Evolutionary conservation across 768 basidiomycete species (phyloP).

Genomic region (Lactarius deliciosus): DNA sequence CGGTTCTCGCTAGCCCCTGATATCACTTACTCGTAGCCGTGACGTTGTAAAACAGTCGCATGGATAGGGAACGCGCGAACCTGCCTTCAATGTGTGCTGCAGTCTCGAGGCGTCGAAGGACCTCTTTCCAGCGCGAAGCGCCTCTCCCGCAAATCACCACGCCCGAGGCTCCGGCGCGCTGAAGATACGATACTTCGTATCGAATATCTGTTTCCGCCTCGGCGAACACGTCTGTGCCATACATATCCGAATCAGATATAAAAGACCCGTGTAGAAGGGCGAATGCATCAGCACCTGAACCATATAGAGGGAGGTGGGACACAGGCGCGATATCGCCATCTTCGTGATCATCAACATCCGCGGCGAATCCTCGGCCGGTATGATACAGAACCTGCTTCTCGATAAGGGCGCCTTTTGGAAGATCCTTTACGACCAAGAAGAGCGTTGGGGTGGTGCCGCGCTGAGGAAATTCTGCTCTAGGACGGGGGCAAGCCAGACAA

Average conservation of each 20-base stretch:
- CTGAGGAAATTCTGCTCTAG: constrained; percentile 18
- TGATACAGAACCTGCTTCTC: constrained; percentile 78
- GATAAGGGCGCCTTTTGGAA: constrained; percentile 70
- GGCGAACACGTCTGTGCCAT: constrained; percentile 6
- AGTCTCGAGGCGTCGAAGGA: constrained; percentile 22
- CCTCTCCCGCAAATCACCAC: constrained; percentile 28
- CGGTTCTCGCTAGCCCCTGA: not conserved
- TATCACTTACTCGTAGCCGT: constrained; percentile 26
- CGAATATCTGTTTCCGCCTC: constrained; percentile 10
- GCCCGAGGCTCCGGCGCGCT: constrained; percentile 16
- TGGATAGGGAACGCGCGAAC: constrained; percentile 38
- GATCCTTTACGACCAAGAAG: constrained; percentile 57
- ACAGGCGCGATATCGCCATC: constrained; percentile 46
- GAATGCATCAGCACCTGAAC: constrained; percentile 40
- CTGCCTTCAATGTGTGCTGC: constrained; percentile 27
- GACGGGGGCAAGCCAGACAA: not conserved
- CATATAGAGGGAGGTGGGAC: constrained; percentile 40
- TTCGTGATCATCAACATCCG: constrained; percentile 50
- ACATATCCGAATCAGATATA: constrained; percentile 6
- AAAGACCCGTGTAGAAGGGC: not conserved
- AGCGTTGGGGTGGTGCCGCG: constrained; percentile 43
- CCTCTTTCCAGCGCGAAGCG: constrained; percentile 6
- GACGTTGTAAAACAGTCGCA: constrained; percentile 47
- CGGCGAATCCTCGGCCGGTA: constrained; percentile 54
- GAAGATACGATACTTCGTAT: constrained; percentile 19